Conservation (phyloP, 441 rosid genomes). For the Kokia cookei region DNA sequence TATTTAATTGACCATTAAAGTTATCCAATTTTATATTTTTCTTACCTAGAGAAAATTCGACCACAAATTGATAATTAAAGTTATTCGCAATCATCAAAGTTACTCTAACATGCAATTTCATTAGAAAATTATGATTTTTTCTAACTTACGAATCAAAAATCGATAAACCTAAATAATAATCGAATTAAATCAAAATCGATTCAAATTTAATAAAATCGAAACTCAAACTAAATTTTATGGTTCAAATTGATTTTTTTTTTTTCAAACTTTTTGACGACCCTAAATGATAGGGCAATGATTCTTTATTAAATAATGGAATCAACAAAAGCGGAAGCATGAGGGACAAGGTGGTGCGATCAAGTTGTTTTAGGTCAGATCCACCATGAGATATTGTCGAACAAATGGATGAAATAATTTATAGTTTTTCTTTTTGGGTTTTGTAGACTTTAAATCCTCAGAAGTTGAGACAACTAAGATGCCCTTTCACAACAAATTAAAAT, state of each 20-base stretch:
- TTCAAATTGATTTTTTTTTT: neutral
- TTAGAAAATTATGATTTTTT: no score
- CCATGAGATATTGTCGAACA: neutral
- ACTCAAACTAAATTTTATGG: no score
- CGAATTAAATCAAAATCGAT: neutral
- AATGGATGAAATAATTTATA: neutral
- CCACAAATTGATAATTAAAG: no score
- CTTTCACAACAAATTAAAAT: neutral
- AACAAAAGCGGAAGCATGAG: neutral
- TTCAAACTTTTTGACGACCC: neutral
- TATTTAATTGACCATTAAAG: no score
- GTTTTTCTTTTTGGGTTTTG: neutral
- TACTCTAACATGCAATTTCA: no score
- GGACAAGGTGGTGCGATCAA: neutral
- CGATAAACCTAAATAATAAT: neutral
- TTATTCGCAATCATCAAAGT: no score
- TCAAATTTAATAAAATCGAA: no score
- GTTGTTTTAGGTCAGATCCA: neutral
- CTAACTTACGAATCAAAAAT: no score
- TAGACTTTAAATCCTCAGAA: neutral
- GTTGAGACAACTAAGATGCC: neutral
- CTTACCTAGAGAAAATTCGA: no score
- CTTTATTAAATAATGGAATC: neutral
- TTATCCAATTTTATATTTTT: no score
- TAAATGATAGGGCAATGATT: neutral